These are phyloP conservation scores for Salicornia ramosissima DNA, from an alignment of 148 eudicot species.

Conservation along the genomic window DNA sequence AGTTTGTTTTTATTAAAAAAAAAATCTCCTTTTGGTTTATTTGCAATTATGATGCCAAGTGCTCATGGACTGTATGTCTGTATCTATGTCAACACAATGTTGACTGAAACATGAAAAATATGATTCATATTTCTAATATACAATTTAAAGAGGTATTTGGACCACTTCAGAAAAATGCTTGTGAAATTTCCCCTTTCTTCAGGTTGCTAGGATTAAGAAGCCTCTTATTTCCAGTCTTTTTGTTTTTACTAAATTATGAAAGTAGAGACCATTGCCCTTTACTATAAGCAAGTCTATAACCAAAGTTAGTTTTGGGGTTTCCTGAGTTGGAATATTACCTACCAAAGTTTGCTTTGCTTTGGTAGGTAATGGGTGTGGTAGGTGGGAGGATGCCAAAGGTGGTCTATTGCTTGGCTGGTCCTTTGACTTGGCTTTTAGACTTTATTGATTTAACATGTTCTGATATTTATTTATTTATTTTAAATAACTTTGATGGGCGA, in stretches of 20 bases:
- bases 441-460: slow-evolving; percentile 2
- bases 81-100: neutral
- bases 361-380: slow-evolving; percentile 25
- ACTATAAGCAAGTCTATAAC: too few relatives aligned
- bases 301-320: too few relatives aligned
- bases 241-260: too few relatives aligned
- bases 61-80: neutral
- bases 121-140: neutral
- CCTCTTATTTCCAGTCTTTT: too few relatives aligned
- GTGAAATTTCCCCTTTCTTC: too few relatives aligned
- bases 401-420: slow-evolving; percentile 15
- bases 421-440: neutral
- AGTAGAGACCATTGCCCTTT: neutral
- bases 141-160: neutral
- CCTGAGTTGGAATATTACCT: too few relatives aligned
- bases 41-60: neutral
- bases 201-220: too few relatives aligned
- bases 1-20: too few relatives aligned
- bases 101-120: neutral
- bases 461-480: too few relatives aligned
- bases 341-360: too few relatives aligned
- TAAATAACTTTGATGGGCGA: neutral
- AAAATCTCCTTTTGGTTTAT: too few relatives aligned
- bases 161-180: neutral
- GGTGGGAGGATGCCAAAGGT: slow-evolving; percentile 19